These are phyloP conservation scores for Mortierella sp. DNA, from an alignment of 371 early-diverging fungal species.

Conservation along the genomic window DNA sequence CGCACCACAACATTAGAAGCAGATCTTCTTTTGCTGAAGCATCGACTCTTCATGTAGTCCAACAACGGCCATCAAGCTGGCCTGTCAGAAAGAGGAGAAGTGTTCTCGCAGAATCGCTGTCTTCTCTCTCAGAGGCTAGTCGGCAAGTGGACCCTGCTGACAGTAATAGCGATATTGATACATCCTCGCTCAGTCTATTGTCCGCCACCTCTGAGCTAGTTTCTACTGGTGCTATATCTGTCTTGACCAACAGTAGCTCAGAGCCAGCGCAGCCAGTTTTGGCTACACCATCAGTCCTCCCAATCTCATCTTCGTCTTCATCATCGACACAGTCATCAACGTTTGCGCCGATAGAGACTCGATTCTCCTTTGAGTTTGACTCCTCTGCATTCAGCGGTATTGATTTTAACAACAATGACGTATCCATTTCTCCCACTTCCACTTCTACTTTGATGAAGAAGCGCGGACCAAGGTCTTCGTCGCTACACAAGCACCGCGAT, in stretches of 20 bases:
- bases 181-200: slow-evolving; percentile 40
- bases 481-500: not conserved
- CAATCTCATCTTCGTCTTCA: not conserved
- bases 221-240: slow-evolving; percentile 16
- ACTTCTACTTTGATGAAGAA: not conserved
- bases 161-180: slow-evolving; percentile 16
- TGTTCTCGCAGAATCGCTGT: slow-evolving; percentile 13
- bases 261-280: not conserved
- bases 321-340: slow-evolving; percentile 1
- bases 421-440: not conserved
- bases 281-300: not conserved
- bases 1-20: not conserved
- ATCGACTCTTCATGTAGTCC: not conserved
- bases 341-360: slow-evolving; percentile 1
- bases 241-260: not conserved
- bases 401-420: not conserved
- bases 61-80: slow-evolving; percentile 20
- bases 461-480: not conserved
- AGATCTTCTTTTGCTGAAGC: not conserved
- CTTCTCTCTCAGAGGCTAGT: slow-evolving; percentile 1
- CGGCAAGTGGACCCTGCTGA: not conserved
- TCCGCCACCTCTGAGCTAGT: slow-evolving; percentile 42
- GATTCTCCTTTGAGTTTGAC: not conserved
- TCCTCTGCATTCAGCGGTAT: not conserved
- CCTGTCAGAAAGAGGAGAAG: slow-evolving; percentile 32